Evolutionary conservation across 2,329 filamentous ascomycete genomes (phyloP), one percentile per base, ranked within the genome.

Genomic region (Venturia nashicola): DNA sequence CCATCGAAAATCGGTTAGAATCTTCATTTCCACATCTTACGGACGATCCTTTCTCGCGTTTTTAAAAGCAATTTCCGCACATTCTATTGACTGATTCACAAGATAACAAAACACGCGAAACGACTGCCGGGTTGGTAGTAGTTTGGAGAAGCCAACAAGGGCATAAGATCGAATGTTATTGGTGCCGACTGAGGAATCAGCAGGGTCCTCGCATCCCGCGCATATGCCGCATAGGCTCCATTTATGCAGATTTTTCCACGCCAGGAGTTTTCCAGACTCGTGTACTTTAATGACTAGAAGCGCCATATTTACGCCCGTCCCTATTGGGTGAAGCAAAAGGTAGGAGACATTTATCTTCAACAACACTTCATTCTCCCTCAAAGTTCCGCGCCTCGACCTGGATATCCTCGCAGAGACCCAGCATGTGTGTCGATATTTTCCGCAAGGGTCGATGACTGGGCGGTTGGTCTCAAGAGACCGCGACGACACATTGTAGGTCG

Each of bases 381-480:
- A 6, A 20, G 32, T 59, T n/a, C 14, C 12, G 18, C 32, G 59
- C 61, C 32, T 27, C 48, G 16, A 63, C 46, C 36, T 55, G 57
- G 48, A 63, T 63, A 44, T 43, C 39, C 34, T 46, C 42, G 51
- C 51, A 63, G 18, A 42, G 51, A 43, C 59, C 34, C 34, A 63
- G 32, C 20, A 63, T 23, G 32, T 36, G 34, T 63, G 48, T 27
- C 48, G 16, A 27, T 34, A 63, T 39, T 27, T 63, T 18, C 48
- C 48, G 27, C 61, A 63, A 6, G 48, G 48, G 39, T 34, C 43
- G 5, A 63, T 59, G 32, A 43, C 46, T 27, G 23, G 23, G 34
- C 61, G 3, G 23, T 18, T n/a, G 20, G 23, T 59, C 34, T 63
- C 36, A 11, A 18, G 27, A 43, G 18, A 57, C 27, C 7, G 46